Evolutionary conservation across 2,329 filamentous ascomycete genomes (phyloP).

Genomic region (Colletotrichum gloeosporioides): DNA sequence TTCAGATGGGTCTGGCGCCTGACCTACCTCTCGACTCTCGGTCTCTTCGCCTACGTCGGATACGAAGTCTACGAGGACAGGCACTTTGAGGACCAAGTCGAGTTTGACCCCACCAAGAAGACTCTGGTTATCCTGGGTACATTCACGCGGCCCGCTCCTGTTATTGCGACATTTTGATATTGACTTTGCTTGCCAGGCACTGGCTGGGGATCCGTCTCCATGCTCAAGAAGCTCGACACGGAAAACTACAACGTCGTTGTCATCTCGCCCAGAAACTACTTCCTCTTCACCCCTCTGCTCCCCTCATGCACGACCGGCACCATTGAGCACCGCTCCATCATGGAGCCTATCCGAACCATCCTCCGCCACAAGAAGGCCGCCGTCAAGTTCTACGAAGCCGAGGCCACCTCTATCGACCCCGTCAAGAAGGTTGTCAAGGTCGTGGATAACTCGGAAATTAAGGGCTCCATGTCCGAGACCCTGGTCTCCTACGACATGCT

Average conservation of each 20-base stretch:
- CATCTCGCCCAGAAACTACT: slow-evolving; percentile 98
- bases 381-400: slow-evolving; percentile 97
- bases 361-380: slow-evolving; percentile 91
- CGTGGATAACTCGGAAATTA: slow-evolving; percentile 91
- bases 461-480: slow-evolving; percentile 80
- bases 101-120: slow-evolving; percentile 90
- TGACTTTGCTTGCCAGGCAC: slow-evolving; percentile 66
- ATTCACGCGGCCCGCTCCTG: background rate
- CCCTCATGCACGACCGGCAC: slow-evolving; percentile 97
- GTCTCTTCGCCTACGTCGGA: slow-evolving; percentile 71
- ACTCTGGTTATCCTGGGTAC: slow-evolving; percentile 93
- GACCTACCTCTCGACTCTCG: slow-evolving; percentile 77
- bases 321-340: slow-evolving; percentile 99
- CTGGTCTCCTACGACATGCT: slow-evolving; percentile 98
- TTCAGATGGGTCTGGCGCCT: slow-evolving; percentile 85
- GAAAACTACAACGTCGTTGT: slow-evolving; percentile 99
- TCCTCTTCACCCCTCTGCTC: slow-evolving; percentile 97
- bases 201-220: slow-evolving; percentile 93
- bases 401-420: slow-evolving; percentile 93
- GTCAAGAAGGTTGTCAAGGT: slow-evolving; percentile 89
- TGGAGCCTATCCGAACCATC: slow-evolving; percentile 98
- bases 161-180: slow-evolving; percentile 14
- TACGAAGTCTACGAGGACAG: slow-evolving; percentile 86
- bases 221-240: slow-evolving; percentile 98
- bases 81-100: slow-evolving; percentile 79